phyloP scores from a whole-genome alignment of 1,139 yeast genomes.

The Saccharomyces uvarum region DNA sequence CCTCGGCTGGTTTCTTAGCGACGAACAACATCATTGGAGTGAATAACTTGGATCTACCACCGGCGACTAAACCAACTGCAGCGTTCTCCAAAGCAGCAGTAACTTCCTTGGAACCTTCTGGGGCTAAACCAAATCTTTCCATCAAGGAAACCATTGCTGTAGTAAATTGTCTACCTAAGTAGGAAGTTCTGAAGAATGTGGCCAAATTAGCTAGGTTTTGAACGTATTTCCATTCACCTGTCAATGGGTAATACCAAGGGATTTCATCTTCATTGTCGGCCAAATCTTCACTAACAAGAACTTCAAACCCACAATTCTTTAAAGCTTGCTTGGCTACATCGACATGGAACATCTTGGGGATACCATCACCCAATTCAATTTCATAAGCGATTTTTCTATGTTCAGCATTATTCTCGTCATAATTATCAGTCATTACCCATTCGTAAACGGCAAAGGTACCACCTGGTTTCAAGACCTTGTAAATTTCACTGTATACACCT shows the following conservation, averaged over 20 bases:
- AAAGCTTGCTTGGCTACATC: constrained; percentile 85
- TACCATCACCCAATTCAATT: constrained; percentile 97
- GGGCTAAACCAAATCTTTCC: constrained; percentile 84
- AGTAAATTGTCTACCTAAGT: constrained; percentile 77
- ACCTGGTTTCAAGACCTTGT: constrained; percentile 93
- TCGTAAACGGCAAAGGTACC: constrained; percentile 97
- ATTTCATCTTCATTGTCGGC: constrained; percentile 76
- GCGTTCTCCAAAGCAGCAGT: constrained; percentile 93
- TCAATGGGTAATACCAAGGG: constrained; percentile 97
- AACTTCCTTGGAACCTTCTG: constrained; percentile 87
- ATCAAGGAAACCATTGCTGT: constrained; percentile 69
- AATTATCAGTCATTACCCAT: constrained; percentile 96
- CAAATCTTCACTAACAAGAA: constrained; percentile 68
- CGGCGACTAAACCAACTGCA: constrained; percentile 88
- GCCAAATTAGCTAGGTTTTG: constrained; percentile 72
- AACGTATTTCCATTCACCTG: constrained; percentile 86
- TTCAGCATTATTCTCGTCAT: constrained; percentile 78
- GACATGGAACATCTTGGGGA: constrained; percentile 88
- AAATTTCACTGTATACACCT: constrained; percentile 93
- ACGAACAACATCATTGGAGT: constrained; percentile 95
- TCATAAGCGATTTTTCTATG: constrained; percentile 96
- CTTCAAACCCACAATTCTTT: constrained; percentile 78
- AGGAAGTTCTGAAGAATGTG: constrained; percentile 85
- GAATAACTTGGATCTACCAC: constrained; percentile 81
- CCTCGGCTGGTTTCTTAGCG: constrained; percentile 59